phyloP scores from a whole-genome alignment of 2,329 filamentous ascomycete genomes.

The Curvularia sp. region DNA sequence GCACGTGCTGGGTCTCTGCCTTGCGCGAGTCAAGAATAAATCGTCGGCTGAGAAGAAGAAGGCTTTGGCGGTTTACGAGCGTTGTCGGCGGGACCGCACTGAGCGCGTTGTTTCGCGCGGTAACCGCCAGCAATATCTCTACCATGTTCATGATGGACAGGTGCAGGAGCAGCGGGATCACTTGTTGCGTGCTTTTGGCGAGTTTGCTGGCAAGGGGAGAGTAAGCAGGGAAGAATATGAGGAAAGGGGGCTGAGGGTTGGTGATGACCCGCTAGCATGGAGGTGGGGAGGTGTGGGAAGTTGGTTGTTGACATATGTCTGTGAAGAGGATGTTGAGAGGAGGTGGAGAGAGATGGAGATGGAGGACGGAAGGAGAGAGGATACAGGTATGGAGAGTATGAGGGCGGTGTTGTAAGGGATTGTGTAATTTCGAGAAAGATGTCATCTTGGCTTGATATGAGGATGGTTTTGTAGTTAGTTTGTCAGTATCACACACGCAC shows the following conservation, averaged over 20 bases:
- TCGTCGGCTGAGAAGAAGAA: slow-evolving; percentile 46
- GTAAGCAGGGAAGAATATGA: slow-evolving; percentile 27
- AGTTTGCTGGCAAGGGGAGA: slow-evolving; percentile 39
- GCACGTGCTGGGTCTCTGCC: slow-evolving; percentile 63
- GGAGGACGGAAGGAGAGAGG: slow-evolving; percentile 16
- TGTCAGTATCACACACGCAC: background rate
- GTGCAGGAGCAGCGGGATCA: slow-evolving; percentile 63
- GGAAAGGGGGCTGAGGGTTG: slow-evolving; percentile 31
- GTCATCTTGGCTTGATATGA: background rate
- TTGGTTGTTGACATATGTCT: slow-evolving; percentile 48
- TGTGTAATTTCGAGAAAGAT: background rate
- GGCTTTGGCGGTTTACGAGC: slow-evolving; percentile 60
- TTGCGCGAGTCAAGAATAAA: slow-evolving; percentile 56
- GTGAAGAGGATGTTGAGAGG: slow-evolving; percentile 43
- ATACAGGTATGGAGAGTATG: slow-evolving; percentile 14
- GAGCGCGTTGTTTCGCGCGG: slow-evolving; percentile 66
- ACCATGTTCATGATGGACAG: slow-evolving; percentile 65
- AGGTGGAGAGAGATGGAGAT: slow-evolving; percentile 39
- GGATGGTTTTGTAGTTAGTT: background rate
- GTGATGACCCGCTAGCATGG: slow-evolving; percentile 47
- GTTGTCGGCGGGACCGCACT: slow-evolving; percentile 64
- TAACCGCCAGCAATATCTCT: slow-evolving; percentile 67
- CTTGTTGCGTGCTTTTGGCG: slow-evolving; percentile 35
- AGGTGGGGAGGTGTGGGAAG: slow-evolving; percentile 46
- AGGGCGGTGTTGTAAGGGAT: slow-evolving; percentile 29